These are phyloP conservation scores for Coniosporium apollinis DNA, from an alignment of 495 filamentous ascomycete genomes.

Conservation along the genomic window DNA sequence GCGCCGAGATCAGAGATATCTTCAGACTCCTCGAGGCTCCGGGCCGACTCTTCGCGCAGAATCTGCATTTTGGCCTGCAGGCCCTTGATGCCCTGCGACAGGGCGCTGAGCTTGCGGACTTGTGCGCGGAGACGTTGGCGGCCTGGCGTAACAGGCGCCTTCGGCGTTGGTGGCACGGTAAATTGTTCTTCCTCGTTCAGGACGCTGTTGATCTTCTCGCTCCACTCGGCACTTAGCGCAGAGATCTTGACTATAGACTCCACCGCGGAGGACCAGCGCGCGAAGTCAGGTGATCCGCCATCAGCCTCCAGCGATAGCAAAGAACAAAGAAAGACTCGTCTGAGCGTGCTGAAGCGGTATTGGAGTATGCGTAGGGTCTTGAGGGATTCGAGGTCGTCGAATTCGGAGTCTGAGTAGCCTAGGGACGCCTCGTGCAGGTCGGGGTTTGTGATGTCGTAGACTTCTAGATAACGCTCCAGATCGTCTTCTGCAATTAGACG, in stretches of 20 bases:
- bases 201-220: constrained; percentile 44
- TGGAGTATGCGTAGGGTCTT: constrained; percentile 63
- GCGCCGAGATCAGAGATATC: constrained; percentile 57
- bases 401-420: constrained; percentile 40
- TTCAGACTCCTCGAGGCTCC: constrained; percentile 52
- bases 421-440: constrained; percentile 54
- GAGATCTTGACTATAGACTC: constrained; percentile 56
- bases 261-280: constrained; percentile 60
- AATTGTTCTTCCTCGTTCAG: constrained; percentile 65
- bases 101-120: constrained; percentile 64
- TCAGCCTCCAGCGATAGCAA: constrained; percentile 77
- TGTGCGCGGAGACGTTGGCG: constrained; percentile 71
- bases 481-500: constrained; percentile 60
- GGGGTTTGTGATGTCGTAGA: constrained; percentile 72
- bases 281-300: constrained; percentile 61
- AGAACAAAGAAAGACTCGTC: constrained; percentile 72
- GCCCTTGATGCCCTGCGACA: constrained; percentile 79
- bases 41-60: constrained; percentile 74
- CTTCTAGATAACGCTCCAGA: constrained; percentile 76
- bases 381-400: constrained; percentile 63
- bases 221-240: constrained; percentile 33
- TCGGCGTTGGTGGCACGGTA: constrained; percentile 43
- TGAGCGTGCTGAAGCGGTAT: constrained; percentile 58
- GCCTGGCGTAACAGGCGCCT: constrained; percentile 51
- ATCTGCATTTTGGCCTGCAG: constrained; percentile 93